These are phyloP conservation scores for Hymenotorrendiella dingleyae DNA, from an alignment of 2,329 filamentous ascomycete genomes.

Conservation along the genomic window DNA sequence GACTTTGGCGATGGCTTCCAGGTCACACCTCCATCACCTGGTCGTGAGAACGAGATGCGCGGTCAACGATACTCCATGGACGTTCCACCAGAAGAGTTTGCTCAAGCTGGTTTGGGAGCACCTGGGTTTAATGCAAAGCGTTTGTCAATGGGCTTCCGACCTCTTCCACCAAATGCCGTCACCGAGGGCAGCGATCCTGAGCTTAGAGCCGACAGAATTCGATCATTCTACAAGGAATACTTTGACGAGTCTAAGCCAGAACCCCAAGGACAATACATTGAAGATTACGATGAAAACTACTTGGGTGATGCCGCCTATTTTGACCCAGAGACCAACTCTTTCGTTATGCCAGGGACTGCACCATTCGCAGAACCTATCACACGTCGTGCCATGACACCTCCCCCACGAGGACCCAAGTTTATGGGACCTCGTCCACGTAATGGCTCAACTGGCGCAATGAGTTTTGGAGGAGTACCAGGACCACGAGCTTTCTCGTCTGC, in stretches of 20 bases:
- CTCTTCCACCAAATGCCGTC: constrained; percentile 80
- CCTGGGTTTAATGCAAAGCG: constrained; percentile 51
- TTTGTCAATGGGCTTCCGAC: constrained; percentile 69
- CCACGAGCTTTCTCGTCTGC: constrained; percentile 62
- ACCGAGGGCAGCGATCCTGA: constrained; percentile 81
- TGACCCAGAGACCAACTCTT: constrained; percentile 36
- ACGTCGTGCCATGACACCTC: constrained; percentile 92
- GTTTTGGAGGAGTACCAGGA: constrained; percentile 32
- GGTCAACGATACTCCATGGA: constrained; percentile 32
- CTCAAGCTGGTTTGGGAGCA: constrained; percentile 43
- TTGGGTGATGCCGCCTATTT: constrained; percentile 50
- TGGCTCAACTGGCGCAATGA: constrained; percentile 42
- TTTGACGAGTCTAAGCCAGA: constrained; percentile 73
- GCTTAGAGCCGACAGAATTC: constrained; percentile 88
- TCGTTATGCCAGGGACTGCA: no score
- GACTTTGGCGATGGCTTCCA: constrained; percentile 50
- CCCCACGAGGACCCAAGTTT: constrained; percentile 51
- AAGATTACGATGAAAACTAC: constrained; percentile 69
- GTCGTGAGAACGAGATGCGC: constrained; percentile 25
- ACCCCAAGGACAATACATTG: constrained; percentile 53
- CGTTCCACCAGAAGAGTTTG: constrained; percentile 32
- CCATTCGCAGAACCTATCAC: constrained; percentile 80
- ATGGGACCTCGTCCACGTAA: constrained; percentile 30
- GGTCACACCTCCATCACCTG: constrained; percentile 37
- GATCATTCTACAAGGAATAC: constrained; percentile 99